Base-by-base conservation (phyloP, 805 yeast genomes). In the Starmera caribaea region DNA sequence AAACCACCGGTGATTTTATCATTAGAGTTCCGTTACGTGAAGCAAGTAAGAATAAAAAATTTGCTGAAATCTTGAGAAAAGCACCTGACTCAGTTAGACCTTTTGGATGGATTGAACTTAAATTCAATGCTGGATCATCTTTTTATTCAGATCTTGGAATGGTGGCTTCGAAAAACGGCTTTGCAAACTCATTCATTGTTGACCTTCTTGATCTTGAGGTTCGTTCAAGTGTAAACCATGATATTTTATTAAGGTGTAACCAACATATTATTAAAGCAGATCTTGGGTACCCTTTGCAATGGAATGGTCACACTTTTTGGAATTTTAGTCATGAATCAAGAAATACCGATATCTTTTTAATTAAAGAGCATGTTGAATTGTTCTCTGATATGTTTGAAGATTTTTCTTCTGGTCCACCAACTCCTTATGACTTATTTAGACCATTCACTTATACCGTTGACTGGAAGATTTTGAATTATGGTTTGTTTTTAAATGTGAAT, bases 101-200 rank as follows among this genome's bases (percentile, higher is more conserved):
- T 1, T 92, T 82, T 63, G 97, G 96, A 0, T 92, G 98, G 98
- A 44, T 92, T 3, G 97, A 90, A 51, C 40, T 87, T 15, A 80
- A 79, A 43, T 60, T 79, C 33, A 68, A 67, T 3, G 62, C 65
- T 14, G 76, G 71, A 0, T 73, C 95, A 0, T 65, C 66, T 0
- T 50, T 81, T 1, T 52, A 66, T 3, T 56, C 65, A 11, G 64
- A 61, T 14, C 60, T 72, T 1, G 75, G 82, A 0, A 67, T 75
- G 44, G 60, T 76, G 8, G 75, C 92, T 1, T 62, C 73, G 0
- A 59, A 59, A 3, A 51, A 63, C 2, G 82, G 96, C 0, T 81
- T 72, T 67, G 64, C 65, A 15, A 79, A 77, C 47, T 56, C 49
- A 3, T 45, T 81, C 2, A 55, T 60, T 2, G 55, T 76, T 1